Evolutionary conservation across 2,329 filamentous ascomycete species (phyloP).

Genomic region (Colletotrichum australisinense): DNA sequence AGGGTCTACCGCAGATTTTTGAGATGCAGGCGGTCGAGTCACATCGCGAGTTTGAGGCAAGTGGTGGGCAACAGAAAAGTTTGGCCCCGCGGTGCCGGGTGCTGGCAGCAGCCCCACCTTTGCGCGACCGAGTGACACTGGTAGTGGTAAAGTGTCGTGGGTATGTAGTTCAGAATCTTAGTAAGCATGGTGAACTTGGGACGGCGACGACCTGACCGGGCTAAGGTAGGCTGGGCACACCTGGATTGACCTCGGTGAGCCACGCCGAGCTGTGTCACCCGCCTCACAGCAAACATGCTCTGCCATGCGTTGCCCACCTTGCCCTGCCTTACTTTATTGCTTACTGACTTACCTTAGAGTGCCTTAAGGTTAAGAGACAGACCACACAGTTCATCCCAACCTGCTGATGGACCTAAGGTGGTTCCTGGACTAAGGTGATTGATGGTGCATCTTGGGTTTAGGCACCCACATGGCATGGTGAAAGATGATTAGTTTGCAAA

Average conservation of each 20-base stretch:
- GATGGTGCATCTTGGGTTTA: neutral
- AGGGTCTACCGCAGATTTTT: slow-evolving; percentile 24
- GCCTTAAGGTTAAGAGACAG: slow-evolving; percentile 7
- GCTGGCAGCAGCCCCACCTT: slow-evolving; percentile 19
- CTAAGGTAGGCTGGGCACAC: neutral
- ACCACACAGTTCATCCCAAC: slow-evolving; percentile 33
- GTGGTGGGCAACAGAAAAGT: slow-evolving; percentile 37
- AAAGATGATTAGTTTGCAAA: neutral
- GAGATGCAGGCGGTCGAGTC: slow-evolving; percentile 25
- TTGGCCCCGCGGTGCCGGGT: slow-evolving; percentile 37
- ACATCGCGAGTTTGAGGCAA: slow-evolving; percentile 27
- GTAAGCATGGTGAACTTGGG: slow-evolving; percentile 1
- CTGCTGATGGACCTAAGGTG: neutral
- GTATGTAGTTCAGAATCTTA: neutral
- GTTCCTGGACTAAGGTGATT: slow-evolving; percentile 4
- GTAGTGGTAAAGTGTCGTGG: too few relatives aligned
- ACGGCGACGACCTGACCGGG: slow-evolving; percentile 6
- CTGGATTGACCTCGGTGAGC: slow-evolving; percentile 3
- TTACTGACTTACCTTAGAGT: neutral
- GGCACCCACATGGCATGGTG: neutral
- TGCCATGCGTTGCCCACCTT: neutral
- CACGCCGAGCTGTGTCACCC: neutral
- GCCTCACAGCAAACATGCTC: neutral
- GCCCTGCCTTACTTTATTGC: neutral
- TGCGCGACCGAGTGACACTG: neutral